Conservation (phyloP, 192 early-diverging fungal species). For the Endogone sp. region DNA sequence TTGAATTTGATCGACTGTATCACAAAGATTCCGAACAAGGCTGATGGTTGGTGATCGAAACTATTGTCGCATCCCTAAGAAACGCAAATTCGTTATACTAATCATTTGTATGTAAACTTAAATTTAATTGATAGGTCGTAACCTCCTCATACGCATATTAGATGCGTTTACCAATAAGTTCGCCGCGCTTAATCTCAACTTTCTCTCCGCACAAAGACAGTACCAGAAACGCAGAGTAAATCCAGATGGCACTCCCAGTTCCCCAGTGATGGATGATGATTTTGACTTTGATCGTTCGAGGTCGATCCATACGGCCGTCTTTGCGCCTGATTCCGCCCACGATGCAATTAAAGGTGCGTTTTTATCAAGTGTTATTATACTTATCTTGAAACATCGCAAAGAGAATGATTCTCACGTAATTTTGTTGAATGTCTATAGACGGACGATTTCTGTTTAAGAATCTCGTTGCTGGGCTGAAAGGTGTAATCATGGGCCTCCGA, state of each 20-base stretch:
- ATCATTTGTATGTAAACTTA: not conserved
- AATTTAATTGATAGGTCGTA: slow-evolving; percentile 45
- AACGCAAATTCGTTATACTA: slow-evolving; percentile 1
- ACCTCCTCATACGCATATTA: slow-evolving; percentile 75
- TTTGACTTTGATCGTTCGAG: slow-evolving; percentile 56
- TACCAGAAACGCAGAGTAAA: slow-evolving; percentile 54
- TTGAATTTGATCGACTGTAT: slow-evolving; percentile 88
- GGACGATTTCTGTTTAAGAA: slow-evolving; percentile 86
- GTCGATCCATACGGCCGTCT: slow-evolving; percentile 47
- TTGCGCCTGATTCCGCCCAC: slow-evolving; percentile 37
- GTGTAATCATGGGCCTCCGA: slow-evolving; percentile 69
- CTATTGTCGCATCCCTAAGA: not conserved
- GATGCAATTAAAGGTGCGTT: slow-evolving; percentile 72
- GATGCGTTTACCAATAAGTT: slow-evolving; percentile 83
- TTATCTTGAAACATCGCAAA: not conserved
- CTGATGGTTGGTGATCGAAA: slow-evolving; percentile 32
- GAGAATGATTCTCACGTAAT: not conserved
- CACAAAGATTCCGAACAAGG: slow-evolving; percentile 61
- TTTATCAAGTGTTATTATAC: not conserved
- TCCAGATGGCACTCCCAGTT: slow-evolving; percentile 42
- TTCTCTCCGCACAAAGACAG: slow-evolving; percentile 56
- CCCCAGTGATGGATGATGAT: slow-evolving; percentile 45
- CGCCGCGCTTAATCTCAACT: slow-evolving; percentile 59
- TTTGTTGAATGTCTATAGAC: slow-evolving; percentile 44
- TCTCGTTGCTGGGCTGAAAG: slow-evolving; percentile 85